phyloP scores from a whole-genome alignment of 805 yeast species.

The Barnettozyma wickerhamii region DNA sequence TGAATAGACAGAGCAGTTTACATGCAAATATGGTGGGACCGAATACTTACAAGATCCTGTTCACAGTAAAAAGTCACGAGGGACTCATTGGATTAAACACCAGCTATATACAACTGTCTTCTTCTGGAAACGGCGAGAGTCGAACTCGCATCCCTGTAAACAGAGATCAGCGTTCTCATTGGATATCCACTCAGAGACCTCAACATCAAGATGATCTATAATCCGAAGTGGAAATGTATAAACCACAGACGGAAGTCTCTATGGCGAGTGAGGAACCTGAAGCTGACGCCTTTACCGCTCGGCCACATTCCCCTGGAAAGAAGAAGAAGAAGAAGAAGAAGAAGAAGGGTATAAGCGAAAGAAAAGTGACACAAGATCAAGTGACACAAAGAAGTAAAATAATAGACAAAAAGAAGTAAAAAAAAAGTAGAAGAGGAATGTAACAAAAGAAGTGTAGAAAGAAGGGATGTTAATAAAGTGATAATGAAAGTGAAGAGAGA shows the following conservation, averaged over 20 bases:
- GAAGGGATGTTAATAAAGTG: too few species aligned
- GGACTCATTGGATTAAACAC: too few species aligned
- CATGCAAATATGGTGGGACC: too few species aligned
- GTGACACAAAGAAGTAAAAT: neutral
- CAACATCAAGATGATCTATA: neutral
- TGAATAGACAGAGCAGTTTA: too few species aligned
- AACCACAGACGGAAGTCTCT: too few species aligned
- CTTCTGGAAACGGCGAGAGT: constrained; percentile 23
- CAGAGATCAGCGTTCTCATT: constrained; percentile 20
- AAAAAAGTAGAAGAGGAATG: too few species aligned
- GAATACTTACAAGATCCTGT: too few species aligned
- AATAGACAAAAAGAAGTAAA: neutral
- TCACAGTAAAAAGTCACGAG: too few species aligned
- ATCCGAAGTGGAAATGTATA: neutral
- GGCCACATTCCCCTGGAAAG: constrained; percentile 21
- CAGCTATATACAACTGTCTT: too few species aligned
- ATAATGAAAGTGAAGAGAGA: too few species aligned
- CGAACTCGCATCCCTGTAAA: constrained; percentile 24
- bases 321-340: neutral
- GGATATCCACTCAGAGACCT: neutral
- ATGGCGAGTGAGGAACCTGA: constrained; percentile 11
- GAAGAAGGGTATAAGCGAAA: neutral
- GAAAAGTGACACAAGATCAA: neutral
- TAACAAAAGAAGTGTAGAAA: too few species aligned
- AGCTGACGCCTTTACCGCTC: constrained; percentile 26